phyloP scores from a whole-genome alignment of 176 grass and related monocot genomes.

The Carex parvula region DNA sequence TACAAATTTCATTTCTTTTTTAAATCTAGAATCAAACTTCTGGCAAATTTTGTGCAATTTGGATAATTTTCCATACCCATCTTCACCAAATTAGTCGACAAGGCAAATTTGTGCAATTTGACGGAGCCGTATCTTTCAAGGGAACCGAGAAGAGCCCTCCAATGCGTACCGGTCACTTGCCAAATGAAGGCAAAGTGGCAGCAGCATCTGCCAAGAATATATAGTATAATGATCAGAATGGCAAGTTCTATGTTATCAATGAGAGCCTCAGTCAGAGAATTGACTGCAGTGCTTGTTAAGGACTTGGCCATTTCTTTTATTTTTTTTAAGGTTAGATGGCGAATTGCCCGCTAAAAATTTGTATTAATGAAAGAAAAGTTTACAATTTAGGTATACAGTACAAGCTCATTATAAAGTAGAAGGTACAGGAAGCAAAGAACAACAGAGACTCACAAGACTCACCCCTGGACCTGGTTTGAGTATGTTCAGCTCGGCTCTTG shows the following conservation, averaged over 20 bases:
- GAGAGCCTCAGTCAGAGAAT: background rate
- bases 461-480: too few relatives aligned
- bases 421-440: too few relatives aligned
- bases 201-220: background rate
- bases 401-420: too few relatives aligned
- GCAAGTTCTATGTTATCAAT: background rate
- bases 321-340: too few relatives aligned
- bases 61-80: background rate
- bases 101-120: background rate
- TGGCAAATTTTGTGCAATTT: too few relatives aligned
- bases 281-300: background rate
- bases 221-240: background rate
- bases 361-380: too few relatives aligned
- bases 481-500: too few relatives aligned
- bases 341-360: too few relatives aligned
- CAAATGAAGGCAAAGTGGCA: background rate
- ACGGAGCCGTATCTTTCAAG: background rate
- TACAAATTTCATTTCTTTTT: background rate
- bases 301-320: background rate
- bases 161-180: background rate
- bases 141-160: background rate
- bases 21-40: background rate
- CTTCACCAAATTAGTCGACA: background rate
- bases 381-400: too few relatives aligned
- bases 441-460: too few relatives aligned